Base-by-base conservation (phyloP, 129 eudicot genomes). In the Pseudognaphalium luteoalbum region DNA sequence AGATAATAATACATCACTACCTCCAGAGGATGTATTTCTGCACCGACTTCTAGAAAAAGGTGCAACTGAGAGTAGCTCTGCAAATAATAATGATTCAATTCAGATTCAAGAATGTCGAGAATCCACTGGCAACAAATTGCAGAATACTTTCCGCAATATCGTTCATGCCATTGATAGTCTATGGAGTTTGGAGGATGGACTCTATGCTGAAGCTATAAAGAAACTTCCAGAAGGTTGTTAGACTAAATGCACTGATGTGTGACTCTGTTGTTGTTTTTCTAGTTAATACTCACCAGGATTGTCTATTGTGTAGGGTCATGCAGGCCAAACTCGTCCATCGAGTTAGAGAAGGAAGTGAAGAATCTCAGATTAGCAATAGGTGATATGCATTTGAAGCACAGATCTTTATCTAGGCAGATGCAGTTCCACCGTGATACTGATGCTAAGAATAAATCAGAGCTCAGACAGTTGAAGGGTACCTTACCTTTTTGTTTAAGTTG, bases 311-410 rank as follows among this genome's bases (percentile, higher is more conserved):
- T 80, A 93, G 98, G 88, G 47, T 81, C 82, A 68, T 77, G 76
- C 83, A 80, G 63, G 70, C 85, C 74, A 71, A 78, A 73, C 73
- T 71, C 81, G 66, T 84, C 88, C 73, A 70, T 72, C 60, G 88
- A 86, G 76, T 71, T 91, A 76, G 90, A 72, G 75, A 68, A 63
- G 34, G 96, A 87, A 78, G 87, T 91, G 77, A 84, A 85, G 71
- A 89, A 74, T 72, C 68, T 89, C 77, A 86, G 96, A 66, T 57
- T 74, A 57, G 81, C 78, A 35, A 71, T 86, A 33, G 80, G 86
- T 76, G 92, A 89, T 81, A 89, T 91, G 80, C 96, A 85, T 82
- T 74, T 91, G 73, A 91, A 86, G 85, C 98, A 94, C 81, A 87
- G 76, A 83, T 81, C 93, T 42, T 68, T 89, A 73, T 83, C 87